phyloP scores from a whole-genome alignment of 768 basidiomycete genomes.

The Lactarius tabidus region DNA sequence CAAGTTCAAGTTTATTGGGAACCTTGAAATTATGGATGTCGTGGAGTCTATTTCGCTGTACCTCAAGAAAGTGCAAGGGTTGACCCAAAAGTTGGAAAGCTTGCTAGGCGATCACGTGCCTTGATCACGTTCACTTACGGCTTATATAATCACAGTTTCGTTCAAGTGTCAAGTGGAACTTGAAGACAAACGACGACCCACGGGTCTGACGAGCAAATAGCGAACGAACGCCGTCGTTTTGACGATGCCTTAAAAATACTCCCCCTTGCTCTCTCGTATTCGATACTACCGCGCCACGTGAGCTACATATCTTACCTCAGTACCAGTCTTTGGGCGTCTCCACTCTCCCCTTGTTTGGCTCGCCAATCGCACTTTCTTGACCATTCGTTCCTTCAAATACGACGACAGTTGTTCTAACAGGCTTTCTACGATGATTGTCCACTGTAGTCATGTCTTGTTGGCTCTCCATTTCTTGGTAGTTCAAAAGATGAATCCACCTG shows the following conservation, averaged over 20 bases:
- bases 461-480: not conserved
- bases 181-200: no score
- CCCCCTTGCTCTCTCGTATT: not conserved
- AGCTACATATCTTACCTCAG: not conserved
- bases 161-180: not conserved
- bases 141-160: not conserved
- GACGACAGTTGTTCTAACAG: not conserved
- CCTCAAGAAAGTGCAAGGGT: slow-evolving; percentile 14
- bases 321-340: not conserved
- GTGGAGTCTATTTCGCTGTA: slow-evolving; percentile 13
- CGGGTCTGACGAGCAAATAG: no score
- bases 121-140: not conserved
- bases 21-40: slow-evolving; percentile 10
- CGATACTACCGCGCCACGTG: not conserved
- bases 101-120: slow-evolving; percentile 5
- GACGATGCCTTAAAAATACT: not conserved
- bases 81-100: slow-evolving; percentile 9
- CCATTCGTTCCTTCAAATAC: not conserved
- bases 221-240: not conserved
- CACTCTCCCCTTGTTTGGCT: not conserved
- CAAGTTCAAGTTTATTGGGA: slow-evolving; percentile 12
- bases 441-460: not conserved
- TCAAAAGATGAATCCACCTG: not conserved
- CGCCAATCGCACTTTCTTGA: not conserved
- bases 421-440: not conserved